These are phyloP conservation scores for Peterozyma toletana DNA, from an alignment of 805 yeast genomes.

Conservation along the genomic window DNA sequence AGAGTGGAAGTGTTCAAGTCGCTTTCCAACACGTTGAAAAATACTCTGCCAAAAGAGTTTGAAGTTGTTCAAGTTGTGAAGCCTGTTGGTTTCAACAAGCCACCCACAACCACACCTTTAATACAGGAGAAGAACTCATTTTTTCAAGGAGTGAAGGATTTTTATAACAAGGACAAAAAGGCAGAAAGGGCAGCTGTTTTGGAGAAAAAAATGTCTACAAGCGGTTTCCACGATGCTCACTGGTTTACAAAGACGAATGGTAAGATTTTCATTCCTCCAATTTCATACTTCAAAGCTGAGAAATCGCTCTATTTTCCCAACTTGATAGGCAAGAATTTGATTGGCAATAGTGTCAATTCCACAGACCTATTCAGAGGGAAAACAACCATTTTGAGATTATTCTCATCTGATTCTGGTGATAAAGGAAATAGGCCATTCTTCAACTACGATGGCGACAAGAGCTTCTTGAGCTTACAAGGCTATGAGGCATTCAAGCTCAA, in stretches of 20 bases:
- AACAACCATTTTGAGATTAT: slow-evolving; percentile 58
- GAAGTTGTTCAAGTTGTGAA: slow-evolving; percentile 8
- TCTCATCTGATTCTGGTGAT: slow-evolving; percentile 65
- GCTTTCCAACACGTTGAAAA: slow-evolving; percentile 8
- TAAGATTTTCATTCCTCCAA: slow-evolving; percentile 76
- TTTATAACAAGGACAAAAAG: slow-evolving; percentile 42
- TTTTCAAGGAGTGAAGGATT: slow-evolving; percentile 24
- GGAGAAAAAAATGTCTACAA: slow-evolving; percentile 56
- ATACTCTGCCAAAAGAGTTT: slow-evolving; percentile 10
- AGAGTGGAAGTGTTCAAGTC: slow-evolving; percentile 1
- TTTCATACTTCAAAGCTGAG: slow-evolving; percentile 66
- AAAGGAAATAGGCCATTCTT: slow-evolving; percentile 58
- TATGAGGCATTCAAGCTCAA: slow-evolving; percentile 28
- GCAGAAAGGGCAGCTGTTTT: slow-evolving; percentile 41
- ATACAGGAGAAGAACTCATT: slow-evolving; percentile 7
- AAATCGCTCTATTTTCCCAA: slow-evolving; percentile 81
- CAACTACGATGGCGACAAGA: slow-evolving; percentile 31
- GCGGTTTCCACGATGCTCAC: slow-evolving; percentile 62
- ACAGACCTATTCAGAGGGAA: slow-evolving; percentile 38
- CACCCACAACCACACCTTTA: background rate
- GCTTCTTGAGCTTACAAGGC: slow-evolving; percentile 32
- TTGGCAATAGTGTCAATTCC: slow-evolving; percentile 17
- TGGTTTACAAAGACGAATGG: slow-evolving; percentile 72
- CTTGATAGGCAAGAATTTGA: slow-evolving; percentile 37
- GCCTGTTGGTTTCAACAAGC: slow-evolving; percentile 9